Percentiles rank a stretch among this genome's conserved stretches.
Conservation (phyloP, 768 basidiomycete genomes). For the Mycena leptocephala region DNA sequence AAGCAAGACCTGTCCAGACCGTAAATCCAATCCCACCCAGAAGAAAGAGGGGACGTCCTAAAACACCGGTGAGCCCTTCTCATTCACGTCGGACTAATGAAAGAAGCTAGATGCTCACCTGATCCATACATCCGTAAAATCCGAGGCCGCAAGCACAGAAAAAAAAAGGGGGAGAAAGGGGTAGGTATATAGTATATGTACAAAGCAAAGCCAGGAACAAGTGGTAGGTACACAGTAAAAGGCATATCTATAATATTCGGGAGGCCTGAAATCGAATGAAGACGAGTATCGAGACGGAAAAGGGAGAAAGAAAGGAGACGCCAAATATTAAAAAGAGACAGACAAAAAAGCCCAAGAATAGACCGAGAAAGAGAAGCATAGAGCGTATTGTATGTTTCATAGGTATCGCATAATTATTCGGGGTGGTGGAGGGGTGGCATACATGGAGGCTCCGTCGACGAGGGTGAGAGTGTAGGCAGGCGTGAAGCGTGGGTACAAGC, state of each 20-base stretch:
- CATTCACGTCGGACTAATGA: too few species aligned
- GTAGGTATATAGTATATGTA: neutral
- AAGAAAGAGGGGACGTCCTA: too few species aligned
- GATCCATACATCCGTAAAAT: neutral
- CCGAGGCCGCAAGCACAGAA: neutral
- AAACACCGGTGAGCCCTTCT: too few species aligned
- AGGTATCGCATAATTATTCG: neutral
- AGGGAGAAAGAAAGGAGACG: neutral
- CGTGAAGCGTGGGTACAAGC: neutral
- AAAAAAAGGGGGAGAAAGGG: neutral
- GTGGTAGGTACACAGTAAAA: neutral
- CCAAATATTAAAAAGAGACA: neutral
- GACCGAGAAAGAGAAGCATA: neutral
- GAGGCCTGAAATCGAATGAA: neutral
- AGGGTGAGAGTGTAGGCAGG: neutral
- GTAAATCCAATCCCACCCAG: neutral
- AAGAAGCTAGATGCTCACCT: too few species aligned
- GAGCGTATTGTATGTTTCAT: neutral
- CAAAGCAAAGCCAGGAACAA: neutral
- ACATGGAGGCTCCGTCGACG: too few species aligned
- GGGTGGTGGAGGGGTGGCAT: neutral
- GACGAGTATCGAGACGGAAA: neutral
- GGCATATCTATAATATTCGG: neutral
- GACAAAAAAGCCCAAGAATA: neutral
- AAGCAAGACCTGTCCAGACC: neutral